Conservation (phyloP, 2,329 filamentous ascomycete species). For the Venturia nashicola region DNA sequence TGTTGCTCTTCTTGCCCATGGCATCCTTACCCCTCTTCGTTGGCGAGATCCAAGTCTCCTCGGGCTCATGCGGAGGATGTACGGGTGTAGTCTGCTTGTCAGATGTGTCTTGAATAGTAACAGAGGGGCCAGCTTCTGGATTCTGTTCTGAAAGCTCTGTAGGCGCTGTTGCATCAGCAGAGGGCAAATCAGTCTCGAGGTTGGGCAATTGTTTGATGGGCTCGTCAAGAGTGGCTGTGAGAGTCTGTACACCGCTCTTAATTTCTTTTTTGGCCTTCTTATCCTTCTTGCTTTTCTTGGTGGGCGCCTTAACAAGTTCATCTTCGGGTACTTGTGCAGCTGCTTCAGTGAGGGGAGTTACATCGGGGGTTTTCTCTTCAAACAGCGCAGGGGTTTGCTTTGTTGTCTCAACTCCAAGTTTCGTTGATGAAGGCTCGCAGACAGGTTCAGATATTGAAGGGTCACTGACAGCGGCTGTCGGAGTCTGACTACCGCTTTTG, state of each 20-base stretch:
- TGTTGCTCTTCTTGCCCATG: not conserved
- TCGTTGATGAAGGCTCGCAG: not conserved
- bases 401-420: not conserved
- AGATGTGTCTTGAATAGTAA: not conserved
- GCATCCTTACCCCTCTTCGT: not conserved
- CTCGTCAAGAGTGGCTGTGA: not conserved
- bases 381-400: not conserved
- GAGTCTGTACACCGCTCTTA: not conserved
- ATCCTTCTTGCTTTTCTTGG: constrained; percentile 6
- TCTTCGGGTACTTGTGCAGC: not conserved
- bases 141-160: not conserved
- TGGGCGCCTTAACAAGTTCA: not conserved
- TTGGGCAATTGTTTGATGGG: not conserved
- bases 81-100: constrained; percentile 4
- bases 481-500: constrained; percentile 6
- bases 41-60: constrained; percentile 1
- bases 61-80: constrained; percentile 10
- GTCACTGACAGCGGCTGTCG: not conserved
- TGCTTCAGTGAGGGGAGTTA: not conserved
- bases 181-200: not conserved
- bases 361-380: not conserved
- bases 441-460: not conserved
- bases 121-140: not conserved
- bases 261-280: constrained; percentile 8
- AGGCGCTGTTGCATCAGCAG: not conserved